Evolutionary conservation across 2,329 filamentous ascomycete species (phyloP), one percentile per base, ranked within the genome.

Genomic region (Diaporthe nobilis): DNA sequence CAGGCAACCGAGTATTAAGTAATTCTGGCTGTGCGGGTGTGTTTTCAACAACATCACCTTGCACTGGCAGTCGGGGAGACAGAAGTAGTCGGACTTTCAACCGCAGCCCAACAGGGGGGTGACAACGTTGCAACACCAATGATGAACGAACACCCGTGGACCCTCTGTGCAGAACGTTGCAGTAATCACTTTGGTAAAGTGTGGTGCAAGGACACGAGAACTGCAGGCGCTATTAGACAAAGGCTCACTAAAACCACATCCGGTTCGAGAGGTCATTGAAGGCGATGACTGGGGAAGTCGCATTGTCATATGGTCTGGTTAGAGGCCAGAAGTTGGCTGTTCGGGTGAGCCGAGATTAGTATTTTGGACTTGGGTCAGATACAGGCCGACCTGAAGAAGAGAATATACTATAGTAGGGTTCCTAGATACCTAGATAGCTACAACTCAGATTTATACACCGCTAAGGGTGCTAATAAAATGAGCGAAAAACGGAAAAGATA

Each of bases 171-270:
- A 42, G 58, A 12, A 61, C 22, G 37, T 17, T 61, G 37, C 37
- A 61, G 20, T 17, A 3, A 61, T 22, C 22, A 17, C 22, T 12
- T 13, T 10, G 6, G 58, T 39, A n/a, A 15, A n/a, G 22, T 61
- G 34, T 61, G 34, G 34, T 61, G 25, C 58, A 60, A 39, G 20
- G 77, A 49, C 72, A 4, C 20, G 10, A 2, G 77, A 78, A n/a
- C 47, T 78, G 3, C 77, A 78, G 72, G 5, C 44, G 0, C 20
- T 78, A 25, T 22, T 78, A 37, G 72, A 78, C 8, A 22, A 53
- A 9, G 72, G 72, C 4, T 47, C 8, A 20, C 20, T 78, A 4
- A 53, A 63, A n/a, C 34, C 47, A 17, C 72, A 76, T 31, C 68
- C 74, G 1, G 28, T 70, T 4, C 67, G 58, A 5, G 77, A 77